A percentile compares a stretch with the other conserved stretches of the same genome.
phyloP scores from a whole-genome alignment of 257 asterid species.

The Phtheirospermum japonicum region DNA sequence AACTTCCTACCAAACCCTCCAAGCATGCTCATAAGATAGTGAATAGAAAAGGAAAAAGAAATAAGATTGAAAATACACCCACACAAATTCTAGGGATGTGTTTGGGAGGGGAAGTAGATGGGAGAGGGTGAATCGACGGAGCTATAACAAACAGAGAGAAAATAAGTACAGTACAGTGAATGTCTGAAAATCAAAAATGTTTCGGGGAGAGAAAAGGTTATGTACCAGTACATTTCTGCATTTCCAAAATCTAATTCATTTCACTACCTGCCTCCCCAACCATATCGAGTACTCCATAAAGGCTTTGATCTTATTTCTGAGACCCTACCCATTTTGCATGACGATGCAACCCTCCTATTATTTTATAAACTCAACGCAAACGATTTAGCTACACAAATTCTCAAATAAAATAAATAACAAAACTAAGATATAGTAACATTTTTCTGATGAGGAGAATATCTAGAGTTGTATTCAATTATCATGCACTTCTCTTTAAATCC shows the following conservation, averaged over 20 bases:
- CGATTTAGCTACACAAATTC: neutral
- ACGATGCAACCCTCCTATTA: neutral
- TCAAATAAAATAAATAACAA: neutral
- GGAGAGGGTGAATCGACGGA: neutral
- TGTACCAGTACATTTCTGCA: neutral
- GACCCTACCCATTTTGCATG: neutral
- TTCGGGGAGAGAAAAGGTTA: neutral
- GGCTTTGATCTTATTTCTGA: constrained; percentile 5
- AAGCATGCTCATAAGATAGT: neutral
- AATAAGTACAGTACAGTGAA: neutral
- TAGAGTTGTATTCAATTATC: neutral
- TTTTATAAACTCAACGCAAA: neutral
- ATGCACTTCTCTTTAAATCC: neutral
- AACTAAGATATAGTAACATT: neutral
- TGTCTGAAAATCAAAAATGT: neutral
- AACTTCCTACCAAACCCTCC: neutral
- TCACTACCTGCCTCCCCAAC: neutral
- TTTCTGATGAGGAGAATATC: neutral
- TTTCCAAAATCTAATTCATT: constrained; percentile 16
- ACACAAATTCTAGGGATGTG: neutral
- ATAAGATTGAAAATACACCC: neutral
- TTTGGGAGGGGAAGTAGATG: neutral
- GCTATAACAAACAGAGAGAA: neutral
- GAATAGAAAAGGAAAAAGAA: neutral
- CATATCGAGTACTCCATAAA: neutral